These are phyloP conservation scores for Pontederia crassipes DNA, from an alignment of 176 grass and related monocot species.

Conservation along the genomic window DNA sequence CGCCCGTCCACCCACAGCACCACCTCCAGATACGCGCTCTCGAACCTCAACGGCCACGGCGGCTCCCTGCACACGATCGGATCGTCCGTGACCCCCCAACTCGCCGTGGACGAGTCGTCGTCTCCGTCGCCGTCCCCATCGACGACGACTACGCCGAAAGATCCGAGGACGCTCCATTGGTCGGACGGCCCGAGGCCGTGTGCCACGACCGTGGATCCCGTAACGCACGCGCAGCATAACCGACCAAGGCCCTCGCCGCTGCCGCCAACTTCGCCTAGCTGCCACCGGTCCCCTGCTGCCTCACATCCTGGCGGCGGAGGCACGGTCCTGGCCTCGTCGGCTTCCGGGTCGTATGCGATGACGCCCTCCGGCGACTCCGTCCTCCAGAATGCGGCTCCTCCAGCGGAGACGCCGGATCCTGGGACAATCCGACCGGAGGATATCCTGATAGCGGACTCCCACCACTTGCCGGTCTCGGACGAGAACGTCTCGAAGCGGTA, in stretches of 20 bases:
- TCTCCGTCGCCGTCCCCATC: not conserved
- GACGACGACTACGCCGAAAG: not conserved
- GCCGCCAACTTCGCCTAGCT: slow-evolving; percentile 15
- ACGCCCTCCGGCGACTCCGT: slow-evolving; percentile 1
- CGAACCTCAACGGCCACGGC: slow-evolving; percentile 18
- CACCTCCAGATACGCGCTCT: slow-evolving; percentile 23
- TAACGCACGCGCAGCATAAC: slow-evolving; percentile 16
- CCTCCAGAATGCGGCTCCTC: slow-evolving; percentile 15
- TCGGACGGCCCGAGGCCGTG: slow-evolving; percentile 4
- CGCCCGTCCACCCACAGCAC: slow-evolving; percentile 21
- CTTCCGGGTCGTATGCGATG: slow-evolving; percentile 17
- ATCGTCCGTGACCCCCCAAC: too few species aligned
- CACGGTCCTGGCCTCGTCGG: not conserved
- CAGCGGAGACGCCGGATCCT: slow-evolving; percentile 17
- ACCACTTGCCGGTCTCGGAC: slow-evolving; percentile 5
- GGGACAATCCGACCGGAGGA: slow-evolving; percentile 5
- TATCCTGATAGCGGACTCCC: not conserved
- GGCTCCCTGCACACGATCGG: slow-evolving; percentile 6
- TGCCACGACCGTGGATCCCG: slow-evolving; percentile 1
- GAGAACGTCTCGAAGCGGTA: slow-evolving; percentile 23
- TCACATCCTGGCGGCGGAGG: not conserved
- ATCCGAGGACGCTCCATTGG: slow-evolving; percentile 3
- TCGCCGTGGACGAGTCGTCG: not conserved
- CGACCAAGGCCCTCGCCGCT: not conserved
- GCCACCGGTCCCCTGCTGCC: not conserved